phyloP scores from a whole-genome alignment of 208 protist species.

The Leishmania amazonensis region DNA sequence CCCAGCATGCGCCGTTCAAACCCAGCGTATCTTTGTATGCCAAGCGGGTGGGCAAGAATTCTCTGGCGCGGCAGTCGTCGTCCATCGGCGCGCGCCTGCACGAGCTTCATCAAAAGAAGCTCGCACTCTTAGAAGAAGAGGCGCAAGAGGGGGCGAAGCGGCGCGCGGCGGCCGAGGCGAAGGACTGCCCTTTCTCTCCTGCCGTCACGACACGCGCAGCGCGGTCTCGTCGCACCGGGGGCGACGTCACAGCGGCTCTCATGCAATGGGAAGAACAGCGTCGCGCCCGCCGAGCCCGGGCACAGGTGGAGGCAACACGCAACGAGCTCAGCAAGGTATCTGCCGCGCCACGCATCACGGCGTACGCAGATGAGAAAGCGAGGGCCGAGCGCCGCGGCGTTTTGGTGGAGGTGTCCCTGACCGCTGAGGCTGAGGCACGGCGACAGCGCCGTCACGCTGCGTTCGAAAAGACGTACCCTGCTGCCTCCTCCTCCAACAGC shows the following conservation, averaged over 20 bases:
- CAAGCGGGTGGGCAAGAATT: constrained; percentile 33
- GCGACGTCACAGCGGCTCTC: constrained; percentile 25
- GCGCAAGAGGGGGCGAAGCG: constrained; percentile 26
- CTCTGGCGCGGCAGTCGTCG: constrained; percentile 33
- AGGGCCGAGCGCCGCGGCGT: constrained; percentile 23
- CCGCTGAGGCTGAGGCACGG: constrained; percentile 51
- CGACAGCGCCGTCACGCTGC: constrained; percentile 56
- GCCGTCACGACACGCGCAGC: constrained; percentile 43
- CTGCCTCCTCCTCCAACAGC: background rate
- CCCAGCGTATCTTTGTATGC: constrained; percentile 58
- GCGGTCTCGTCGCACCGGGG: constrained; percentile 21
- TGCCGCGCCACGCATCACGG: constrained; percentile 51
- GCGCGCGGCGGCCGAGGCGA: constrained; percentile 19
- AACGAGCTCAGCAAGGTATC: constrained; percentile 39
- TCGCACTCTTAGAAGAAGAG: constrained; percentile 33
- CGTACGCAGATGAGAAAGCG: constrained; percentile 51
- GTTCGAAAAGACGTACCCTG: constrained; percentile 35
- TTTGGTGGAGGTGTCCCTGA: constrained; percentile 59
- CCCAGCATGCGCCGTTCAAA: constrained; percentile 44
- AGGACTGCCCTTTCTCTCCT: constrained; percentile 38
- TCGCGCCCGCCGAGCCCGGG: constrained; percentile 28
- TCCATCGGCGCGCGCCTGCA: constrained; percentile 66
- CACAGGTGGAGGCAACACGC: constrained; percentile 36
- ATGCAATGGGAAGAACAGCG: constrained; percentile 48
- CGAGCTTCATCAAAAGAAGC: constrained; percentile 48